Conservation (phyloP, 148 eudicot species). For the Arctostaphylos glauca region DNA sequence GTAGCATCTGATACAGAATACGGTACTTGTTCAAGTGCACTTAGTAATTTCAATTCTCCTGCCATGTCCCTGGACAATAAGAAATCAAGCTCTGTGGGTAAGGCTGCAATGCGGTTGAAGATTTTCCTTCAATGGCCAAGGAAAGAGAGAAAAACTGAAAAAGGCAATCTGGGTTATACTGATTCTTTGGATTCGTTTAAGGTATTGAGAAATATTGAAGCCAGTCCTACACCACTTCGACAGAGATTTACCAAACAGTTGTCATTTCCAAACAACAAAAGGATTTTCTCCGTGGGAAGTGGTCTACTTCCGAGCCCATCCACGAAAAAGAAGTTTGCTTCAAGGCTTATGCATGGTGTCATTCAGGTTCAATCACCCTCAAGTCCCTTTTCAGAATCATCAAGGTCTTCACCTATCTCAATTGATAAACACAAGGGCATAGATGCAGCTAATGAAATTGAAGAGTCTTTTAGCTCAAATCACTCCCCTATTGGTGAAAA, state of each 20-base stretch:
- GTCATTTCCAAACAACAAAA: constrained; percentile 38
- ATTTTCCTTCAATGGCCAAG: constrained; percentile 46
- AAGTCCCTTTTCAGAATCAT: constrained; percentile 46
- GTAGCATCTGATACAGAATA: constrained; percentile 38
- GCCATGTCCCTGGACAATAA: constrained; percentile 13
- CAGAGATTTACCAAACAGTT: constrained; percentile 35
- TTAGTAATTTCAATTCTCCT: constrained; percentile 28
- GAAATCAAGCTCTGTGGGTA: constrained; percentile 30
- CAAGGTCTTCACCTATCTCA: constrained; percentile 40
- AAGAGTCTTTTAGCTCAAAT: constrained; percentile 23
- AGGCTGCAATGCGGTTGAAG: constrained; percentile 43
- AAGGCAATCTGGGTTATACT: constrained; percentile 13
- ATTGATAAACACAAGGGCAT: constrained; percentile 20
- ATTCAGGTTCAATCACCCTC: constrained; percentile 53
- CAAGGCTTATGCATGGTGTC: constrained; percentile 60
- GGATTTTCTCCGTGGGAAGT: constrained; percentile 19
- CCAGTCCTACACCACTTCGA: constrained; percentile 48
- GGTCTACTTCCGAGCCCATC: constrained; percentile 48
- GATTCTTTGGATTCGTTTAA: constrained; percentile 22
- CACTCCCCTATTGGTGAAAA: constrained; percentile 36
- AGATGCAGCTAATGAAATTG: constrained; percentile 11
- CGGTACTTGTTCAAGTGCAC: constrained; percentile 47
- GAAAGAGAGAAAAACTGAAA: constrained; percentile 28
- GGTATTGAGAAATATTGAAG: constrained; percentile 12
- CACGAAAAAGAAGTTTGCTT: constrained; percentile 45